Base-by-base conservation (phyloP, 257 asterid genomes). In the Nicotiana tabacum region DNA sequence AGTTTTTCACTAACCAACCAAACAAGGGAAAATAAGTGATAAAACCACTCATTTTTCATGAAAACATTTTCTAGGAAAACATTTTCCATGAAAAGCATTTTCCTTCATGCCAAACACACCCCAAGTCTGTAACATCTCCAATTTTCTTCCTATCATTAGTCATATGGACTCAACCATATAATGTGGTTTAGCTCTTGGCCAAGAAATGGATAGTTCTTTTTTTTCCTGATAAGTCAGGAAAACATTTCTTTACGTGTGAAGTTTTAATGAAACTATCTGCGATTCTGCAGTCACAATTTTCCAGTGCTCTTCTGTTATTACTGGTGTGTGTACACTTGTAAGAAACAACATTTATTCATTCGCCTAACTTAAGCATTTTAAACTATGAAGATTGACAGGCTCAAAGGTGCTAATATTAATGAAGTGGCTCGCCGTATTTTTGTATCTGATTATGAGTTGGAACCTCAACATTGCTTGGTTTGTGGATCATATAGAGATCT, bases 401-500 rank as follows among this genome's bases (percentile, higher is more conserved):
- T 74, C 55, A 83, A 67, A 77, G 85, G 82, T 81, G 88, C 85
- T 78, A 88, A 80, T 80, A 84, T 89, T 35, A 46, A 58, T 68
- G 77, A 56, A 82, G 90, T 88, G 68, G 94, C 96, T 77, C 56
- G 33, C 82, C 77, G 27, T 32, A 46, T 92, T 83, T 77, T 87
- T 85, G 88, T 84, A 88, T 86, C 74, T 37, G 48, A 48, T 65
- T 67, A 61, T 85, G 78, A 82, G 83, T 82, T 88, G 82, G 88
- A 89, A 81, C 92, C 95, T 35, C 94, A 90, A 39, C 77, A 62
- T 85, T 96, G 99, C 85, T 85, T 90, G 87, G 83, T 82, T 67
- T 96, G 99, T 85, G 90, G 90, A 72, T 90, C 90, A 24, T 83
- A 81, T 79, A 65, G 89, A 85, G 93, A 94, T 91, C 80, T 91